Evolutionary conservation across 805 yeast species (phyloP), one percentile per base, ranked within the genome.

Genomic region (Ogataea wickerhamii): DNA sequence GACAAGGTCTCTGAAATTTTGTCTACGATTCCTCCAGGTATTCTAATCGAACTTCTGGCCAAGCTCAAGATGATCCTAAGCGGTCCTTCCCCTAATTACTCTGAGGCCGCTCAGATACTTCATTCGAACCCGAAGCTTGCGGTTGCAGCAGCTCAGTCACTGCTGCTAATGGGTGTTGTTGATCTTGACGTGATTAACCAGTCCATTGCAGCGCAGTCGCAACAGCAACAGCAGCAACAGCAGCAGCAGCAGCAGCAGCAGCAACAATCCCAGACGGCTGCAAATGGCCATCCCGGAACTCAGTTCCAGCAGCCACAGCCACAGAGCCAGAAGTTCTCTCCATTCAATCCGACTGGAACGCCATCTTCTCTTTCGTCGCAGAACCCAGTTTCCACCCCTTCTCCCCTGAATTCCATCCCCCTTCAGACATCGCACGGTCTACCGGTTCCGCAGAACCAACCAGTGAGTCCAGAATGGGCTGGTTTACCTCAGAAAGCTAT

Each of bases 101-200:
- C 58, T 24, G 58, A 82, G 44, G 80, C 79, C 17, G 67, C 73
- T 38, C 73, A 72, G 41, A 66, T 82, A 40, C 66, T 78, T 49
- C 68, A 66, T 38, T 63, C 74, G 49, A 63, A 77, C 46, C 79
- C 80, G 13, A 61, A 77, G 33, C 62, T 83, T 28, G 82, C 88
- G 3, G 64, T 77, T 2, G 72, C 85, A 1, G 80, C 86, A 1
- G 78, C 89, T 0, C 93, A 84, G 55, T 84, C 88, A 2, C 64
- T 84, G 44, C 61, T 84, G 14, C 67, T 82, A 33, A 83, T 84
- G 89, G 94, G 93, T 1, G 70, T 84, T 29, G 76, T 84, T 17
- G 85, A 82, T 55, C 68, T 71, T 26, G 78, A 76, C 31, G 82
- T 80, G n/a, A 76, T 83, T n/a, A 69, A 70, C 24, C 75, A 78